Evolutionary conservation across 202 grass and related monocot genomes (phyloP).

Genomic region (Carex sylvatica): DNA sequence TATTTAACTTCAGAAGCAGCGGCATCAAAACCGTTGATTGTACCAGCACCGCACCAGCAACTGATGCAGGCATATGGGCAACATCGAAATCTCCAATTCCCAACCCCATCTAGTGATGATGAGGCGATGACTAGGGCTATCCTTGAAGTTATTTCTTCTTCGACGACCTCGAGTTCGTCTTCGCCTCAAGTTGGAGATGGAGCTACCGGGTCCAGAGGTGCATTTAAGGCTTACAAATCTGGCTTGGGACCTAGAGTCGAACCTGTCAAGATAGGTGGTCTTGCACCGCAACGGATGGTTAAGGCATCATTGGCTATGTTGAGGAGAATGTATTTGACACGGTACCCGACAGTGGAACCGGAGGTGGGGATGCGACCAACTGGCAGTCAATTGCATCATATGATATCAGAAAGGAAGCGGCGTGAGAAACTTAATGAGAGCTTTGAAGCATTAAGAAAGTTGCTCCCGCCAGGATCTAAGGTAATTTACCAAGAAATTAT

Average conservation of each 20-base stretch:
- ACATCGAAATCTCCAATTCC: conserved; percentile 27
- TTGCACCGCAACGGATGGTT: conserved; percentile 54
- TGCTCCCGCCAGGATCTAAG: conserved; percentile 74
- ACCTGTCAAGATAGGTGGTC: conserved; percentile 6
- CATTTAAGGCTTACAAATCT: conserved; percentile 63
- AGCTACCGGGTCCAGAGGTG: conserved; percentile 17
- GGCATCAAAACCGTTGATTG: background rate
- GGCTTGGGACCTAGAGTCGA: conserved; percentile 28
- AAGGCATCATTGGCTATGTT: conserved; percentile 52
- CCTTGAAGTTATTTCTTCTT: conserved; percentile 53
- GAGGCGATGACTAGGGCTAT: conserved; percentile 45
- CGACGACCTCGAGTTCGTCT: conserved; percentile 19
- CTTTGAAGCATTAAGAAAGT: conserved; percentile 57
- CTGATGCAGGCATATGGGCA: conserved; percentile 24
- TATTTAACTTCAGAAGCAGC: background rate
- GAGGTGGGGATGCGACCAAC: background rate
- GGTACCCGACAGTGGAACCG: background rate
- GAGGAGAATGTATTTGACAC: conserved; percentile 26
- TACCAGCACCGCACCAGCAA: conserved; percentile 8
- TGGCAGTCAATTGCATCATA: conserved; percentile 78
- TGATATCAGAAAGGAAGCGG: conserved; percentile 81
- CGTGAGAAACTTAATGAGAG: conserved; percentile 84
- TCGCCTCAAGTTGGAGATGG: background rate
- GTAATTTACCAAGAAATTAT: conserved; percentile 22
- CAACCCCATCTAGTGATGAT: conserved; percentile 8